These are phyloP conservation scores for Drechslerella dactyloides DNA, from an alignment of 2,329 filamentous ascomycete species.

Conservation along the genomic window DNA sequence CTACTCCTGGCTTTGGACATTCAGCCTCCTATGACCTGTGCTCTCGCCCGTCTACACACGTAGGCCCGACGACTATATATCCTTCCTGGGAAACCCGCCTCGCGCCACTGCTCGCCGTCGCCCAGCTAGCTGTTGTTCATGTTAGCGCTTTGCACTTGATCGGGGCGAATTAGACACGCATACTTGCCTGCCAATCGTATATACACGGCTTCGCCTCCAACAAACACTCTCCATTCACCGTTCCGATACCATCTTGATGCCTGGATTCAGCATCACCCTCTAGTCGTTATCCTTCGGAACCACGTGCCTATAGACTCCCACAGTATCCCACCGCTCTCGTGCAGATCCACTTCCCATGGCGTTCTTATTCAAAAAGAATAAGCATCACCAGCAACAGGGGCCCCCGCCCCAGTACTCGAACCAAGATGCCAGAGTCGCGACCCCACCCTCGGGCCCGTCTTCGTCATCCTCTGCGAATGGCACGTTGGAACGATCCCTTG, in stretches of 20 bases:
- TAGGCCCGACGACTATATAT: conserved; percentile 1
- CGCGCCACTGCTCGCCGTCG: conserved; percentile 10
- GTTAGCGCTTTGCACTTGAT: conserved; percentile 12
- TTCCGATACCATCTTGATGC: neutral
- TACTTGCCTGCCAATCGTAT: neutral
- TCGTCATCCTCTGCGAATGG: conserved; percentile 44
- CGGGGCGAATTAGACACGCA: neutral
- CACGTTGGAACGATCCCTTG: conserved; percentile 31
- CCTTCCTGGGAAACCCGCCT: neutral
- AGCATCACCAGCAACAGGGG: conserved; percentile 39
- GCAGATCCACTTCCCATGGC: conserved; percentile 27
- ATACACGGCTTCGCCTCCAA: neutral
- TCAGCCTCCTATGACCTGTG: neutral
- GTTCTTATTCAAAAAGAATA: conserved; percentile 50
- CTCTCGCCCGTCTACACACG: neutral
- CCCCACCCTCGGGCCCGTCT: conserved; percentile 41
- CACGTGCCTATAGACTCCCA: conserved; percentile 14
- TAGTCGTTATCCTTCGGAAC: conserved; percentile 20
- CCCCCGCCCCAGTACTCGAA: conserved; percentile 25
- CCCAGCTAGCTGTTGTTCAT: conserved; percentile 8
- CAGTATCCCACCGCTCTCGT: conserved; percentile 6
- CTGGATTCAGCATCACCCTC: neutral
- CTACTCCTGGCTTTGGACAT: neutral
- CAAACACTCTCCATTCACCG: neutral
- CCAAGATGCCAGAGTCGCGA: conserved; percentile 41